Base-by-base conservation (phyloP, 257 asterid species). In the Henckelia pumila region DNA sequence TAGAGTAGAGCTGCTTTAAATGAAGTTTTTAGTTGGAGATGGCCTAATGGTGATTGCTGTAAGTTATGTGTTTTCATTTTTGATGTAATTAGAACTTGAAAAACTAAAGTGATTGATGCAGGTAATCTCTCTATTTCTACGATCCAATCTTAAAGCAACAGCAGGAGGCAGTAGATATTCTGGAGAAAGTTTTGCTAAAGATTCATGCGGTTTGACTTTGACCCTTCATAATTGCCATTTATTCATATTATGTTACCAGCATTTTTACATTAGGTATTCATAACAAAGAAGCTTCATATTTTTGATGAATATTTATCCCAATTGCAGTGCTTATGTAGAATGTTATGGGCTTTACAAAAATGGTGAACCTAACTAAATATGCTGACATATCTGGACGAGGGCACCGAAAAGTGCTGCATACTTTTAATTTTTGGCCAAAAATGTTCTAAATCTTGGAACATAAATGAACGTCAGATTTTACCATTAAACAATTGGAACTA, bases 71-170 rank as follows among this genome's bases (percentile, higher is more conserved):
- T 67, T 58, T 56, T 29, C 61, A 25, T 59, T 61, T 66, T 22
- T 47, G 10, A 14, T 61, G 28, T 71, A 28, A 28, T 2, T 28
- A 28, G 56, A 16, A 59, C 40, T 32, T 64, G 61, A 44, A 68
- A 62, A 47, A 32, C 68, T 74, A 60, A 78, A 60, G 26, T 74
- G 73, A 61, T 71, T 73, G 61, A 19, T 81, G 79, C 94, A 93
- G 97, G 99, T 93, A 58, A 85, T 93, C 68, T 83, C 95, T 82
- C 81, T 93, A 66, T 75, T 82, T 76, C 73, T 90, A 69, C 83
- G 96, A 29, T 88, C 99, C 78, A 90, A 83, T 49, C 64, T 80
- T 64, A 79, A 73, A 70, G 82, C 80, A 59, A 37, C 78, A 74
- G 68, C 74, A 26, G 67, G 25, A 59, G 75, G 57, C 77, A 73